Conservation (phyloP, 371 early-diverging fungal genomes). For the Mortierella sp. region DNA sequence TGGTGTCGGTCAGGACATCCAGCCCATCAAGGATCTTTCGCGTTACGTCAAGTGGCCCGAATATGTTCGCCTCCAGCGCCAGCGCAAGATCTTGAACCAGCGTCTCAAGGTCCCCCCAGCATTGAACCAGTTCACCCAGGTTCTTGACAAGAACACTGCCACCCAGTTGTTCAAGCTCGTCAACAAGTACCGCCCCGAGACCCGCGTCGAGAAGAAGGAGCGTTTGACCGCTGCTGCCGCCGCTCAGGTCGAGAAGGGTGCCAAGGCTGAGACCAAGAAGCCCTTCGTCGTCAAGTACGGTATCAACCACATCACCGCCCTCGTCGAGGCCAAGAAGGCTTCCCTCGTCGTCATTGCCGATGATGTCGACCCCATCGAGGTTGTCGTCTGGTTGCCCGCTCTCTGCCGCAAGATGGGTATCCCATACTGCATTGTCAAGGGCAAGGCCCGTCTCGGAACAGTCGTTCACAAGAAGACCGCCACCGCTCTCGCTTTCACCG, state of each 20-base stretch:
- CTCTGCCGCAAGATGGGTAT: constrained; percentile 99
- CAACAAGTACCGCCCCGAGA: constrained; percentile 99
- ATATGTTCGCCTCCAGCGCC: constrained; percentile 97
- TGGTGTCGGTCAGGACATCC: constrained; percentile 94
- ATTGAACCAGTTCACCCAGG: constrained; percentile 99
- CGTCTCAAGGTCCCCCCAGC: constrained; percentile 99
- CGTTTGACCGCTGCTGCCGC: constrained; percentile 91
- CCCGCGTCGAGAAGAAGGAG: constrained; percentile 94
- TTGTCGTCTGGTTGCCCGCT: constrained; percentile 99
- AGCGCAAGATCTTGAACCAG: constrained; percentile 96
- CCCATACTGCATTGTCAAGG: constrained; percentile 99
- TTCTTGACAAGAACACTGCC: constrained; percentile 97
- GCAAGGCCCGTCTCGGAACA: constrained; percentile 97
- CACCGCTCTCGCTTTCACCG: constrained; percentile 96
- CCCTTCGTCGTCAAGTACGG: constrained; percentile 98
- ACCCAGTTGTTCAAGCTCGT: constrained; percentile 96
- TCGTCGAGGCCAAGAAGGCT: constrained; percentile 99
- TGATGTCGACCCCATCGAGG: constrained; percentile 99
- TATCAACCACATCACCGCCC: constrained; percentile 99
- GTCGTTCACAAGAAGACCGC: constrained; percentile 99
- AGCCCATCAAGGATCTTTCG: constrained; percentile 95
- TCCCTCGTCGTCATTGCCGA: constrained; percentile 99
- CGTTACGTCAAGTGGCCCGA: constrained; percentile 98
- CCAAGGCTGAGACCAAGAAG: constrained; percentile 93
- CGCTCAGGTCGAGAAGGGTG: constrained; percentile 90